These are phyloP conservation scores for Rubroboletus satanas DNA, from an alignment of 768 basidiomycete genomes.

Conservation along the genomic window DNA sequence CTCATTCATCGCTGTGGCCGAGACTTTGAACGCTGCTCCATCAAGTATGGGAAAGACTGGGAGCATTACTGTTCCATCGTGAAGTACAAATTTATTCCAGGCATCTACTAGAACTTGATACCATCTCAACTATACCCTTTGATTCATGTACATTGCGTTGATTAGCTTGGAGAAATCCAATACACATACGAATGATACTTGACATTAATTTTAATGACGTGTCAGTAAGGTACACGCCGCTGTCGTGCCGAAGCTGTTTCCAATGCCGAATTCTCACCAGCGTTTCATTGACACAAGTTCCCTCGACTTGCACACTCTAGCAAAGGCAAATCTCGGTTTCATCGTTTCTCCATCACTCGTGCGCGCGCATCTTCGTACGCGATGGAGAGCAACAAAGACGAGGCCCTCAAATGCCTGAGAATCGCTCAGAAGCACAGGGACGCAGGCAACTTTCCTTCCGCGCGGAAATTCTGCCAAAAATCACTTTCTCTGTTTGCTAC, in stretches of 20 bases:
- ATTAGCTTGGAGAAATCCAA: neutral
- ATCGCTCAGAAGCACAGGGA: constrained; percentile 77
- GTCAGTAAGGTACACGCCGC: neutral
- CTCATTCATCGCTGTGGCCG: constrained; percentile 87
- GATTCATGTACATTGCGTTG: neutral
- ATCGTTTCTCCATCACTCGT: constrained; percentile 10
- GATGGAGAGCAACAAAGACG: constrained; percentile 90
- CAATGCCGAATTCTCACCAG: constrained; percentile 25
- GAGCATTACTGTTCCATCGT: constrained; percentile 84
- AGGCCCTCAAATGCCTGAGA: constrained; percentile 74
- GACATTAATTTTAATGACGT: neutral
- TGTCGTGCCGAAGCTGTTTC: constrained; percentile 2
- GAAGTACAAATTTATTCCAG: constrained; percentile 87
- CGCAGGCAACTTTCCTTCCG: constrained; percentile 67
- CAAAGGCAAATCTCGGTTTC: constrained; percentile 2
- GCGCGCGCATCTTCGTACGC: constrained; percentile 3
- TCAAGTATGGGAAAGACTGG: constrained; percentile 96
- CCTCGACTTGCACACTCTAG: neutral
- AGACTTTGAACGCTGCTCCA: constrained; percentile 91
- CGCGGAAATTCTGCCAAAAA: constrained; percentile 88
- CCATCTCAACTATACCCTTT: constrained; percentile 7
- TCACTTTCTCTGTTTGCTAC: constrained; percentile 80
- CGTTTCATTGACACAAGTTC: constrained; percentile 5
- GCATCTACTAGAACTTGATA: constrained; percentile 58
- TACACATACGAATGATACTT: neutral